Evolutionary conservation across 2,329 filamentous ascomycete species (phyloP).

Genomic region (Epichloe sp.): DNA sequence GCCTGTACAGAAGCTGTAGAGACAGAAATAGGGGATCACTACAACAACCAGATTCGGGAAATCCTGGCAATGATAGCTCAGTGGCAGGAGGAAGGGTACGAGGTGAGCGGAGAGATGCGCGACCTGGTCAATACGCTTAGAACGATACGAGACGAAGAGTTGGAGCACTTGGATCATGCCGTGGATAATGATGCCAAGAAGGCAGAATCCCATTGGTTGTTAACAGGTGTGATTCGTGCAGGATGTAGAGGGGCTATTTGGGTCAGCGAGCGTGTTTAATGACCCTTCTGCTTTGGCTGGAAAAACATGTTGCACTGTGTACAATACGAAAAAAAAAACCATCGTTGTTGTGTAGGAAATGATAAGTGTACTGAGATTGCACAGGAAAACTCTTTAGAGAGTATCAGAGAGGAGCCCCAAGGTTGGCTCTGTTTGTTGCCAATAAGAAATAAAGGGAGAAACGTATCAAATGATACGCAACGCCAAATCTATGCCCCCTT

Average conservation of each 20-base stretch:
- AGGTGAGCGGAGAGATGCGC: conserved; percentile 64
- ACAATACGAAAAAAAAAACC: no score
- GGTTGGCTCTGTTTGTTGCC: neutral
- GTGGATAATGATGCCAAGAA: conserved; percentile 86
- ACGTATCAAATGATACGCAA: neutral
- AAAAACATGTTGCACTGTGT: neutral
- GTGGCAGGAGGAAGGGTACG: conserved; percentile 66
- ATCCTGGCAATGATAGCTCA: conserved; percentile 69
- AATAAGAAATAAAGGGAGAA: neutral
- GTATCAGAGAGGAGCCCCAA: neutral
- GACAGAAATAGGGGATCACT: conserved; percentile 93
- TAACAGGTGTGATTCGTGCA: conserved; percentile 77
- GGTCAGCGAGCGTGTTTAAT: conserved; percentile 63
- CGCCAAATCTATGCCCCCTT: neutral
- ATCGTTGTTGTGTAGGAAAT: neutral
- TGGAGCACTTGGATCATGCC: conserved; percentile 93
- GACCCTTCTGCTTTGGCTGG: neutral
- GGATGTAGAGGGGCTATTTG: conserved; percentile 89
- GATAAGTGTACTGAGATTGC: neutral
- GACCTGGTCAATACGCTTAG: conserved; percentile 62
- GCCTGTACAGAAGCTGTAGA: conserved; percentile 97
- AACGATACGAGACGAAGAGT: conserved; percentile 82
- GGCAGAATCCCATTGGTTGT: conserved; percentile 76
- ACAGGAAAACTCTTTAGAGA: conserved; percentile 2
- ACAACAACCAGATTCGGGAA: conserved; percentile 79